Base-by-base conservation (phyloP, 163 green algal genomes). In the Coccomyxa subellipsoidea region DNA sequence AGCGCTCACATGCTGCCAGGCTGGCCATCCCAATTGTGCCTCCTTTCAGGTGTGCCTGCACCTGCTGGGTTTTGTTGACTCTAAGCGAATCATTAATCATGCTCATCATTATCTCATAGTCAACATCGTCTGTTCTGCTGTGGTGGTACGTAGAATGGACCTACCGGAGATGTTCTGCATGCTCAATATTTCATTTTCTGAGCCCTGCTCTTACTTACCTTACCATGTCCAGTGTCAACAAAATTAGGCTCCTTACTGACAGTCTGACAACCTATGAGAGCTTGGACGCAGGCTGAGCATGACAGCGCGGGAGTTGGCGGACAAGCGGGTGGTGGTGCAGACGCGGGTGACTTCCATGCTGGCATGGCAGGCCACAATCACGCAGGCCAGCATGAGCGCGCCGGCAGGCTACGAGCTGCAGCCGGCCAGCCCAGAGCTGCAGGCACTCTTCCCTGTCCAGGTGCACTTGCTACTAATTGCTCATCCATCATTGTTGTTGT, bases 331-430 rank as follows among this genome's bases (percentile, higher is more conserved):
- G 29, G 66, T 40, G 31, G 38, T 85, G 21, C 77, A 85, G 66
- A 31, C 78, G 5, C 71, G 18, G 34, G 37, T 82, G 31, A 79
- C 25, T 15, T 82, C 76, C 32, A 77, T 76, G 18, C 39, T 85
- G 27, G 34, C 69, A 39, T 80, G 69, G 69, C 54, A 77, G 18
- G 76, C 70, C 76, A 73, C 32, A 23, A 37, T 85, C 31, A 75
- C 32, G 5, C 34, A 40, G 32, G 69, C 77, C 66, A 39, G 27
- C 27, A 69, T 82, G 25, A 40, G 10, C 1, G 76, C 69, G 38
- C 82, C 81, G 35, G 76, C 79, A 54, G 82, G 82, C 40, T 85
- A 78, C 38, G n/a, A 53, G 34, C n/a, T 82, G n/a, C 75, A 81
- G 37, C 54, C 37, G 0, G 0, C 27, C 8, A 7, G 23, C 8